These are phyloP conservation scores for Nannochloris sp. DNA, from an alignment of 139 green algal species.

Conservation along the genomic window DNA sequence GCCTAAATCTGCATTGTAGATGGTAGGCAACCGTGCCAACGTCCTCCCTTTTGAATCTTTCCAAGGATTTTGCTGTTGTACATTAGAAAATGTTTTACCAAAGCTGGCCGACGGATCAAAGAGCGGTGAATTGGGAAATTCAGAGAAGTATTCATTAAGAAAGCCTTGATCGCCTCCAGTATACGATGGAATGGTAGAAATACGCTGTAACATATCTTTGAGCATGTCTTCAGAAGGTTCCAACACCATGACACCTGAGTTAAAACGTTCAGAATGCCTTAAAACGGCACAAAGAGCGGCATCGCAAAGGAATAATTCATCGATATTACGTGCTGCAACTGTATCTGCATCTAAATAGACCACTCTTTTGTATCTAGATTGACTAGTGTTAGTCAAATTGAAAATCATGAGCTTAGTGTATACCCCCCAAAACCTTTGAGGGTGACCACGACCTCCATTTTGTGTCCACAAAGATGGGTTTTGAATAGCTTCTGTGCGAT, in stretches of 20 bases:
- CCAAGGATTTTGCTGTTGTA: neutral
- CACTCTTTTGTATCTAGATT: slow-evolving; percentile 46
- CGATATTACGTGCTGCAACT: slow-evolving; percentile 48
- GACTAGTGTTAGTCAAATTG: slow-evolving; percentile 46
- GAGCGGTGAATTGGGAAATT: slow-evolving; percentile 46
- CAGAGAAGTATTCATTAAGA: slow-evolving; percentile 59
- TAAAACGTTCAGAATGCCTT: slow-evolving; percentile 66
- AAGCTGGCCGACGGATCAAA: slow-evolving; percentile 48
- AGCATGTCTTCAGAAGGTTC: slow-evolving; percentile 37
- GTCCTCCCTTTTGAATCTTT: neutral
- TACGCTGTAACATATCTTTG: slow-evolving; percentile 55
- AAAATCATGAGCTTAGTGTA: slow-evolving; percentile 79
- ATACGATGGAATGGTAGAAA: slow-evolving; percentile 49
- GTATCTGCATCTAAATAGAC: slow-evolving; percentile 72
- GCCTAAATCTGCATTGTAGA: slow-evolving; percentile 68
- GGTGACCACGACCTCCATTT: slow-evolving; percentile 21
- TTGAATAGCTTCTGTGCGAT: slow-evolving; percentile 26
- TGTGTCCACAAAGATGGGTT: slow-evolving; percentile 46
- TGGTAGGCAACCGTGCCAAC: slow-evolving; percentile 51
- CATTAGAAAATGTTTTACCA: slow-evolving; percentile 8
- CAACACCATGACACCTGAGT: slow-evolving; percentile 64
- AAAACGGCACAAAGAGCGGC: slow-evolving; percentile 59
- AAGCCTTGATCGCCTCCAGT: slow-evolving; percentile 64
- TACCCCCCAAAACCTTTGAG: slow-evolving; percentile 52
- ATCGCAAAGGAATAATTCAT: slow-evolving; percentile 59